Base-by-base conservation (phyloP, 306 rosid genomes). In the Gastrolobium bilobum region DNA sequence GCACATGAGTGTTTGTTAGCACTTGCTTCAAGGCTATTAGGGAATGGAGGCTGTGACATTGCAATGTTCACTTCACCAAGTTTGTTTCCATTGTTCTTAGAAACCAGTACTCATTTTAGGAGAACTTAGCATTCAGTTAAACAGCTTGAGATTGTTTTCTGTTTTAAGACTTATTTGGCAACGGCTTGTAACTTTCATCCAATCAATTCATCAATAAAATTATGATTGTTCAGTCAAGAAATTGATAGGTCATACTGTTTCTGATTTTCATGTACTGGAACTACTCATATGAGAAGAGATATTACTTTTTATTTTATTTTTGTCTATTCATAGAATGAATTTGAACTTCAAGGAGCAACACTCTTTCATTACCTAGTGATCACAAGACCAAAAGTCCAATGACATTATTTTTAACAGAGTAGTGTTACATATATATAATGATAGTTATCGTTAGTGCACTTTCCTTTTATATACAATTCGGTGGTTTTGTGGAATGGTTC, bases 151-250 rank as follows among this genome's bases (percentile, higher is more conserved):
- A 54, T 31, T 70, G 35, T 78, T 56, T 73, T 52, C 39, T 63
- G 42, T 54, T 37, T 67, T 64, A 51, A 67, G 10, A 42, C 56
- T 73, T 9, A 37, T 5, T 50, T 61, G 60, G 62, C 38, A 37
- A 38, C 53, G 29, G 56, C 79, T 59, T 83, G 76, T 83, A 80
- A 53, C 76, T 80, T 58, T 7, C 20, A 43, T 83, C 71, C 60
- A 56, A 77, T 70, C 68, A 54, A 76, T 77, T 76, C 76, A 39
- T 62, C 57, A 60, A 65, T 57, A 62, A 82, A 70, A 15, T 59
- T 76, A 4, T 76, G 78, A 79, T 68, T 83, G 50, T 44, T 53
- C 33, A n/a, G 7, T 62, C 82, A 82, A 75, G 69, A 69, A 64
- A 35, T 70, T 63, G 52, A 20, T 69, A 10, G 42, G 14, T 68